Conservation (phyloP, 306 rosid genomes). For the Adenanthera pavonina region DNA sequence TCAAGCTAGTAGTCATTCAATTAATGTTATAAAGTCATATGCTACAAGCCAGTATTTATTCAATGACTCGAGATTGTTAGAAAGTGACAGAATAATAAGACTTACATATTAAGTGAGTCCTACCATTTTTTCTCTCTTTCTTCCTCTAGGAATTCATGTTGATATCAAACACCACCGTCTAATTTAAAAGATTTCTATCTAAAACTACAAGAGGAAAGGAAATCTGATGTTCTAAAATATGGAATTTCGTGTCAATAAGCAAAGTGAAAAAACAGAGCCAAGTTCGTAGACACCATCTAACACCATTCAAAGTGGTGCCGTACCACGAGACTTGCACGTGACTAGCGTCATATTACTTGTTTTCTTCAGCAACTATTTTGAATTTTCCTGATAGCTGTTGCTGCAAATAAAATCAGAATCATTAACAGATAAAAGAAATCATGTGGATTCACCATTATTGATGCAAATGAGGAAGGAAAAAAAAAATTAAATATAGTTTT, state of each 20-base stretch:
- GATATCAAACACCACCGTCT: no score
- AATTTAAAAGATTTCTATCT: not conserved
- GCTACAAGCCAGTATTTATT: not conserved
- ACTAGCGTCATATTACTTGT: constrained; percentile 22
- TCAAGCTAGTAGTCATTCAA: not conserved
- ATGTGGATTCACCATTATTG: not conserved
- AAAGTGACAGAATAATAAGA: not conserved
- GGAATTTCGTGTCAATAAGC: not conserved
- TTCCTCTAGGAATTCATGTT: no score
- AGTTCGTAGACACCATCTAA: not conserved
- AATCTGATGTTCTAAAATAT: not conserved
- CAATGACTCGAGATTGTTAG: not conserved
- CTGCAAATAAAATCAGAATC: constrained; percentile 54
- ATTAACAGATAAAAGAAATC: constrained; percentile 38
- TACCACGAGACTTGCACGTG: not conserved
- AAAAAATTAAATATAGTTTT: not conserved
- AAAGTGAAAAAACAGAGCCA: not conserved
- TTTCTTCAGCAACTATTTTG: constrained; percentile 78
- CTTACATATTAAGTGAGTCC: not conserved
- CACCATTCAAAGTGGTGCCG: not conserved
- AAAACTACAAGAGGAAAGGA: not conserved
- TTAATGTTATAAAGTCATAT: not conserved
- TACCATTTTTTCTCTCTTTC: not conserved
- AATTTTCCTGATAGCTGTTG: constrained; percentile 86
- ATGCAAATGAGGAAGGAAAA: not conserved